Percentiles rank a stretch among this genome's conserved stretches.
These are phyloP conservation scores for Pichia sp. DNA, from an alignment of 1,139 yeast species.

Conservation along the genomic window DNA sequence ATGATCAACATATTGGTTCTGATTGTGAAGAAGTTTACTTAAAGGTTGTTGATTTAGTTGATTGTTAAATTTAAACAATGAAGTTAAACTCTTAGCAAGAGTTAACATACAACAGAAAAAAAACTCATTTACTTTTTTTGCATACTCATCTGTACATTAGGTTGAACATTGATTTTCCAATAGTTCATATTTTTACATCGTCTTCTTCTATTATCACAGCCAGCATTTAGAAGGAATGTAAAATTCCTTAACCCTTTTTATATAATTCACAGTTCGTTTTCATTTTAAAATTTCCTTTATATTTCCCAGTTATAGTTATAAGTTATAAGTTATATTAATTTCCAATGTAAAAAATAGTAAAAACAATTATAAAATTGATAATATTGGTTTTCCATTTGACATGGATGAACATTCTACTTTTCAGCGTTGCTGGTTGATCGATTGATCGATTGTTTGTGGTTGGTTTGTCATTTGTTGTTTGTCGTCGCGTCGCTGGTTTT, in stretches of 20 bases:
- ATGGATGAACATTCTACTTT: too few relatives aligned
- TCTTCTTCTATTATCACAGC: not conserved
- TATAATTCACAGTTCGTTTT: not conserved
- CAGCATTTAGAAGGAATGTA: not conserved
- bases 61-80: conserved; percentile 38
- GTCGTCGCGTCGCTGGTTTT: too few relatives aligned
- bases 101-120: not conserved
- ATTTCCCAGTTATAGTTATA: conserved; percentile 1
- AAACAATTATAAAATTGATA: too few relatives aligned
- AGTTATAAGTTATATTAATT: not conserved
- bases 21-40: conserved; percentile 65
- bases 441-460: too few relatives aligned
- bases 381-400: too few relatives aligned
- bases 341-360: too few relatives aligned
- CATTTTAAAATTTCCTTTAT: not conserved
- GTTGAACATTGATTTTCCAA: not conserved
- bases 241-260: not conserved
- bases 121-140: not conserved
- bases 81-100: not conserved
- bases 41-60: conserved; percentile 55
- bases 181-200: not conserved
- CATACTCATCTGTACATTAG: conserved; percentile 8
- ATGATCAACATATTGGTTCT: conserved; percentile 58
- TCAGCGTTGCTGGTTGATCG: too few relatives aligned
- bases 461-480: too few relatives aligned